Conservation (phyloP, 352 stramenopile species). For the Pythium coloratum region DNA sequence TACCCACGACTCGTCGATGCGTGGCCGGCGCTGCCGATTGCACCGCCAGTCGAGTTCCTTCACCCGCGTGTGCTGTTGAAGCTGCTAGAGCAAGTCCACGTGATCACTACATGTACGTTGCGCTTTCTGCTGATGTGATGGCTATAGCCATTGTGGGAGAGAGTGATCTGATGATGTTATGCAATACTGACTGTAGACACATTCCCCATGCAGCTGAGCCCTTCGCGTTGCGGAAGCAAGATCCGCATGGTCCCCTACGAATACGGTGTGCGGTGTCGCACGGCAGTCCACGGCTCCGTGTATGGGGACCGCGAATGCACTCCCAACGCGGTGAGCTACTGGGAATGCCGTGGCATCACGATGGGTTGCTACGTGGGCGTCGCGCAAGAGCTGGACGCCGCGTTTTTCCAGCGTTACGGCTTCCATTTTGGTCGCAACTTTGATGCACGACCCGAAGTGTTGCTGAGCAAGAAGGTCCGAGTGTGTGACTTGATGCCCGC, state of each 20-base stretch:
- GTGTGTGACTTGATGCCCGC: constrained; percentile 68
- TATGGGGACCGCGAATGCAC: constrained; percentile 50
- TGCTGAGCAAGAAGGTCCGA: constrained; percentile 47
- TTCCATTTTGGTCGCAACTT: constrained; percentile 31
- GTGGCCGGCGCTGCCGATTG: constrained; percentile 31
- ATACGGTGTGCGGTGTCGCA: constrained; percentile 34
- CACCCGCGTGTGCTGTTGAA: constrained; percentile 40
- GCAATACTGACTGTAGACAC: constrained; percentile 30
- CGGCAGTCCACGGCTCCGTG: constrained; percentile 35
- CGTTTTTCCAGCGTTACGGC: constrained; percentile 40
- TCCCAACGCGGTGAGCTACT: constrained; percentile 54
- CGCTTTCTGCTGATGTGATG: neutral
- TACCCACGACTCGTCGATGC: constrained; percentile 11
- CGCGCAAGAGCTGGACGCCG: constrained; percentile 36
- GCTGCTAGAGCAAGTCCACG: constrained; percentile 51
- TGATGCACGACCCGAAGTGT: constrained; percentile 37
- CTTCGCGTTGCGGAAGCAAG: constrained; percentile 36
- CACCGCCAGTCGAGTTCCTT: constrained; percentile 30
- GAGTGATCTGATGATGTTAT: neutral
- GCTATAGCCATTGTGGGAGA: neutral
- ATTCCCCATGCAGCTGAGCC: constrained; percentile 55
- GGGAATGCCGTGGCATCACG: constrained; percentile 62
- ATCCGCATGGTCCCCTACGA: constrained; percentile 48
- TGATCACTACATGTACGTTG: constrained; percentile 49
- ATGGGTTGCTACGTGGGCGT: constrained; percentile 63